Conservation (phyloP, 352 stramenopile genomes). For the Phytophthora constricta region DNA sequence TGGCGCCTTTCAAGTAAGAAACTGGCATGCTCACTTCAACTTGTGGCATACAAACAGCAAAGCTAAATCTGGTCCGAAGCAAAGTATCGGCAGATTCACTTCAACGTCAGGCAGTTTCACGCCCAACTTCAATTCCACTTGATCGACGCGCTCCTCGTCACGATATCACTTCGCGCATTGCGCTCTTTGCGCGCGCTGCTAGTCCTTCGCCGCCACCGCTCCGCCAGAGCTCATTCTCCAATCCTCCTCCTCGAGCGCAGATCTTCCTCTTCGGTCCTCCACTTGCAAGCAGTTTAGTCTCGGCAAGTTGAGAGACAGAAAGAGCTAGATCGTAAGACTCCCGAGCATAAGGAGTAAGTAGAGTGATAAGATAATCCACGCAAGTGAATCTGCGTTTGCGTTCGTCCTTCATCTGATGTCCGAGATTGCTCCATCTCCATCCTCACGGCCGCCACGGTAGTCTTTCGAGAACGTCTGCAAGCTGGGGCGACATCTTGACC, state of each 20-base stretch:
- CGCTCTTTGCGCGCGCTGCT: too few species aligned
- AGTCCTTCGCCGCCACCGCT: constrained; percentile 19
- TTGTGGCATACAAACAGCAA: too few species aligned
- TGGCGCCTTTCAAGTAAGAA: too few species aligned
- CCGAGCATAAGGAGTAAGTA: neutral
- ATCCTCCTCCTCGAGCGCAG: constrained; percentile 15
- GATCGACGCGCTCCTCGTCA: too few species aligned
- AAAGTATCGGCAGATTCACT: too few species aligned
- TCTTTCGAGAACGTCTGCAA: constrained; percentile 2
- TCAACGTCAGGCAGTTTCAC: too few species aligned
- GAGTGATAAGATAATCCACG: neutral
- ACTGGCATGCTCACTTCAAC: too few species aligned
- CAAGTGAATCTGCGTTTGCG: neutral
- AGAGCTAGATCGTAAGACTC: constrained; percentile 8
- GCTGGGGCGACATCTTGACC: constrained; percentile 1
- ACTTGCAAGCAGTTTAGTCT: neutral
- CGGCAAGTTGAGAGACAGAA: neutral
- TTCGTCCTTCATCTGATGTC: neutral
- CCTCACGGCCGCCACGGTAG: constrained; percentile 2
- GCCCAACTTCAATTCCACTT: too few species aligned
- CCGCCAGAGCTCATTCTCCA: constrained; percentile 22
- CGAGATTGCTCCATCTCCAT: neutral
- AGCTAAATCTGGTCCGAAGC: too few species aligned
- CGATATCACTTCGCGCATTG: too few species aligned
- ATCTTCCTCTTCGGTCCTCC: constrained; percentile 2